phyloP scores from a whole-genome alignment of 1,139 yeast genomes.

The Hyphopichia pseudoburtonii region DNA sequence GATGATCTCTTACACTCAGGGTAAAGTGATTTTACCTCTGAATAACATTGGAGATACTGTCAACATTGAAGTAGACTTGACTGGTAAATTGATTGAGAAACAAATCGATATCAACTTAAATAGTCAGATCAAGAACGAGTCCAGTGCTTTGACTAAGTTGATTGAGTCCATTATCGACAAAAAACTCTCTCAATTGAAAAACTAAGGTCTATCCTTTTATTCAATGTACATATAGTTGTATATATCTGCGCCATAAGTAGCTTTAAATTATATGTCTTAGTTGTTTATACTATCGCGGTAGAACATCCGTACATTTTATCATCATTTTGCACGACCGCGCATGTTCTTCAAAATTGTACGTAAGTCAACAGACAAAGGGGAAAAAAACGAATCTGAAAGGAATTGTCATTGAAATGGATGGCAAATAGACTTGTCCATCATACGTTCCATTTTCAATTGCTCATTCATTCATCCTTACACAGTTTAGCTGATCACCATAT shows the following conservation, averaged over 20 bases:
- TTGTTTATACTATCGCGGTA: background rate
- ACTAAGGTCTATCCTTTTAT: slow-evolving; percentile 6
- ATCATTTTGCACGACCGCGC: no score
- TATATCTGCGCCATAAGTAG: no score
- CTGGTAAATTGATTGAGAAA: slow-evolving; percentile 88
- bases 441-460: no score
- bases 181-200: slow-evolving; percentile 29
- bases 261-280: no score
- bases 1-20: slow-evolving; percentile 91
- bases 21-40: slow-evolving; percentile 68
- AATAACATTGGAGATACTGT: slow-evolving; percentile 66
- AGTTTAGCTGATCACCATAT: no score
- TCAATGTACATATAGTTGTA: background rate
- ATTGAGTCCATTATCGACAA: slow-evolving; percentile 53
- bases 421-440: slow-evolving; percentile 5
- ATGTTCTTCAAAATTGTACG: no score
- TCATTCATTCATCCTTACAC: no score
- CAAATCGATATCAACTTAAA: slow-evolving; percentile 64
- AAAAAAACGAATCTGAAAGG: no score
- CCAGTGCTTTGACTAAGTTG: slow-evolving; percentile 39
- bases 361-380: no score
- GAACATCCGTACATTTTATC: slow-evolving; percentile 1
- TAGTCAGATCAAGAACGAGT: slow-evolving; percentile 50
- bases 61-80: slow-evolving; percentile 90
- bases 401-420: no score